phyloP scores from a whole-genome alignment of 129 eudicot species.

The Escallonia rubra region DNA sequence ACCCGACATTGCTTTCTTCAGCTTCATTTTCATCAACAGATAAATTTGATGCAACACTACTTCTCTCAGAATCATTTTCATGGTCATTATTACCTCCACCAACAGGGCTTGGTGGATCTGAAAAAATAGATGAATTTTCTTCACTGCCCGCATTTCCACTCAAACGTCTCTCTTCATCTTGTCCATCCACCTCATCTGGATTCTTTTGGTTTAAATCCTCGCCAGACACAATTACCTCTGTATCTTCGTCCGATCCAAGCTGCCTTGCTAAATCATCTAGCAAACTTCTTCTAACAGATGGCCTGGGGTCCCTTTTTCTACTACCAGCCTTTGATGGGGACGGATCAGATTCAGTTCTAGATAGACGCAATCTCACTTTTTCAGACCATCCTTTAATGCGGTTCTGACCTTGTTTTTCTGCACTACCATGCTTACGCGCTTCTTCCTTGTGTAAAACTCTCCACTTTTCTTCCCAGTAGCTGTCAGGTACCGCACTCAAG shows the following conservation, averaged over 20 bases:
- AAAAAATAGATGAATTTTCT: conserved; percentile 57
- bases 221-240: background rate
- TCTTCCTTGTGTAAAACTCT: conserved; percentile 72
- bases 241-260: conserved; percentile 44
- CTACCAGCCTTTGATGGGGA: conserved; percentile 37
- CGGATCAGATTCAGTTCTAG: conserved; percentile 78
- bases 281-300: conserved; percentile 62
- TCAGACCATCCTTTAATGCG: conserved; percentile 69
- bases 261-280: conserved; percentile 68
- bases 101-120: conserved; percentile 54
- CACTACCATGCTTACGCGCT: conserved; percentile 37
- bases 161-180: conserved; percentile 3
- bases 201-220: conserved; percentile 20
- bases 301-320: conserved; percentile 32
- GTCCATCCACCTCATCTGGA: conserved; percentile 7
- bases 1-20: conserved; percentile 6
- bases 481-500: conserved; percentile 51
- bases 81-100: conserved; percentile 24
- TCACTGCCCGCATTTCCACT: conserved; percentile 55
- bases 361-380: conserved; percentile 52
- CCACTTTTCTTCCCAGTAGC: conserved; percentile 99
- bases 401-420: conserved; percentile 28
- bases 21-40: conserved; percentile 39
- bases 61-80: conserved; percentile 53
- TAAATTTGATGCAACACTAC: conserved; percentile 59